Conservation (phyloP, 305 asterid genomes). For the Solanum chacoense region DNA sequence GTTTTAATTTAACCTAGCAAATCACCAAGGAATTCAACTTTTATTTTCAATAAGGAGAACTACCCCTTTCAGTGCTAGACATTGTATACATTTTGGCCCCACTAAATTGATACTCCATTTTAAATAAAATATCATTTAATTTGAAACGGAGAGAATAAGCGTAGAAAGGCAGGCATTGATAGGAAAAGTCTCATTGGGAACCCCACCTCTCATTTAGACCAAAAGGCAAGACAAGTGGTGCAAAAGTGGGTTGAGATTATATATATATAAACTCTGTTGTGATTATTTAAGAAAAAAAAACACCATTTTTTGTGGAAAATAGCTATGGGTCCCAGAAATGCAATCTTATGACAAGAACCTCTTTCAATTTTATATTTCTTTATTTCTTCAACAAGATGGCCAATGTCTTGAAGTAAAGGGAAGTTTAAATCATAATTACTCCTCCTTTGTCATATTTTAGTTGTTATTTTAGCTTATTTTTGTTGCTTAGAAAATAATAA, state of each 20-base stretch:
- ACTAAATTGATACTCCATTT: neutral
- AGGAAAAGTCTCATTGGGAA: neutral
- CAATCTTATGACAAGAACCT: neutral
- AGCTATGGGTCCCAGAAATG: neutral
- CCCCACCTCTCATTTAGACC: neutral
- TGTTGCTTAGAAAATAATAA: neutral
- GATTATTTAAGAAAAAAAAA: neutral
- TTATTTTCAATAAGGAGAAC: neutral
- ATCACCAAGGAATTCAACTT: neutral
- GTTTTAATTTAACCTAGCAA: neutral
- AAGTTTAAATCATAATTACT: neutral
- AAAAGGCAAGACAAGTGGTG: slow-evolving; percentile 4
- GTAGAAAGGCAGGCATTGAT: neutral
- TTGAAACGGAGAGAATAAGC: no score
- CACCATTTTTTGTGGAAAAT: neutral
- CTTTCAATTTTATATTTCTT: neutral
- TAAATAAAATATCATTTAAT: neutral
- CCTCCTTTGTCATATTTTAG: neutral
- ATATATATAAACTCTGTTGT: neutral
- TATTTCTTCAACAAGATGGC: neutral
- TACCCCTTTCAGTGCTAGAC: neutral
- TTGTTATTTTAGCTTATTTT: neutral
- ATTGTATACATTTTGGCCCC: neutral
- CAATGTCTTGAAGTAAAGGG: neutral
- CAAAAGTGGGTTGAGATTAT: neutral